Evolutionary conservation across 2,329 filamentous ascomycete genomes (phyloP).

Genomic region (Colletotrichum horii): DNA sequence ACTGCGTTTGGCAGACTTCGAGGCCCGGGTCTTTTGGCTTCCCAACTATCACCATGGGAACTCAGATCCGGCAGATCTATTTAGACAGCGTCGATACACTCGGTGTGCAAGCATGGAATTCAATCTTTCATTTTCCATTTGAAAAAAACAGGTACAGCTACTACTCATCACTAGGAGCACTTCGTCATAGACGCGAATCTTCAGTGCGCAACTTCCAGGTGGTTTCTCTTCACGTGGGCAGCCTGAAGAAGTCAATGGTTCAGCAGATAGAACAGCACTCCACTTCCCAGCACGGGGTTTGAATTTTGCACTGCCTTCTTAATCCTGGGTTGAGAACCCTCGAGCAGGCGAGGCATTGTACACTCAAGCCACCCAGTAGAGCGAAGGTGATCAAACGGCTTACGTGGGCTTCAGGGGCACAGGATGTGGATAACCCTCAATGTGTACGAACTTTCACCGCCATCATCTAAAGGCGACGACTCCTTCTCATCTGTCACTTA

Average conservation of each 20-base stretch:
- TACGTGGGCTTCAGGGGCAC: not conserved
- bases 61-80: no score
- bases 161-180: no score
- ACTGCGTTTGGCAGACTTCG: no score
- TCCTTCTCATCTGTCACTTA: not conserved
- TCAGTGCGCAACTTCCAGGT: not conserved
- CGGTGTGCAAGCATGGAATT: no score
- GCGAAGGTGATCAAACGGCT: not conserved
- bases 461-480: not conserved
- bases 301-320: not conserved
- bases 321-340: not conserved
- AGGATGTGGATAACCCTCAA: not conserved
- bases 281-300: not conserved
- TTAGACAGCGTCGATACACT: no score
- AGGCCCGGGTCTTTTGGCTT: no score
- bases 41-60: no score
- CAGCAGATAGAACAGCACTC: not conserved
- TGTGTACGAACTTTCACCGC: fast-evolving
- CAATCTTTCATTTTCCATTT: no score
- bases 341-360: not conserved
- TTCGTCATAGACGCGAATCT: not conserved
- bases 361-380: not conserved
- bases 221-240: not conserved
- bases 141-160: no score
- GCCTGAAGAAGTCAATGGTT: not conserved